Evolutionary conservation across 202 grass and related monocot genomes (phyloP).

Genomic region (Panicum hallii): DNA sequence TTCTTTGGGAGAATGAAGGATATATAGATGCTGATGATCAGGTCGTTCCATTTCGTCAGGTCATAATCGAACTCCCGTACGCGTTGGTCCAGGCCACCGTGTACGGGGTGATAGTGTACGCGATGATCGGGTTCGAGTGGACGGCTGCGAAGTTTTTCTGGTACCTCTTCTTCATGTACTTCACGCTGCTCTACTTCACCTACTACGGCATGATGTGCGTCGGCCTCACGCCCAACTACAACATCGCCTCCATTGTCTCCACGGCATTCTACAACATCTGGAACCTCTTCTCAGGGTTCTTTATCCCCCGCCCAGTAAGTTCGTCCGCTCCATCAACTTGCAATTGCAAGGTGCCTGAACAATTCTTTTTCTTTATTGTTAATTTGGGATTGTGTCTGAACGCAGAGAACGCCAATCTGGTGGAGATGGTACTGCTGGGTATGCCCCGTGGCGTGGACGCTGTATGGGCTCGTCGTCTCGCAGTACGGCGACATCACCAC

Average conservation of each 20-base stretch:
- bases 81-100: constrained; percentile 24
- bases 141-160: constrained; percentile 52
- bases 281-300: constrained; percentile 56
- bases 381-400: neutral
- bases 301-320: constrained; percentile 46
- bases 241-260: constrained; percentile 37
- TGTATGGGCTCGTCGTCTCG: constrained; percentile 58
- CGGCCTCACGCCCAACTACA: constrained; percentile 47
- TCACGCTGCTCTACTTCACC: constrained; percentile 60
- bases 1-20: no score
- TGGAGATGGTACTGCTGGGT: constrained; percentile 72
- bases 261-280: constrained; percentile 41
- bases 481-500: constrained; percentile 55
- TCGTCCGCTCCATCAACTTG: neutral
- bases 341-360: neutral
- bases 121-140: constrained; percentile 59
- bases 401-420: constrained; percentile 59
- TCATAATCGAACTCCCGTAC: constrained; percentile 51
- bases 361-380: no score
- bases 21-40: no score
- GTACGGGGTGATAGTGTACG: constrained; percentile 45
- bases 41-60: neutral
- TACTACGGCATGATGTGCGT: constrained; percentile 59
- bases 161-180: constrained; percentile 55
- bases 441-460: constrained; percentile 58